These are phyloP conservation scores for Ascochyta lentis DNA, from an alignment of 2,329 filamentous ascomycete genomes.

Conservation along the genomic window DNA sequence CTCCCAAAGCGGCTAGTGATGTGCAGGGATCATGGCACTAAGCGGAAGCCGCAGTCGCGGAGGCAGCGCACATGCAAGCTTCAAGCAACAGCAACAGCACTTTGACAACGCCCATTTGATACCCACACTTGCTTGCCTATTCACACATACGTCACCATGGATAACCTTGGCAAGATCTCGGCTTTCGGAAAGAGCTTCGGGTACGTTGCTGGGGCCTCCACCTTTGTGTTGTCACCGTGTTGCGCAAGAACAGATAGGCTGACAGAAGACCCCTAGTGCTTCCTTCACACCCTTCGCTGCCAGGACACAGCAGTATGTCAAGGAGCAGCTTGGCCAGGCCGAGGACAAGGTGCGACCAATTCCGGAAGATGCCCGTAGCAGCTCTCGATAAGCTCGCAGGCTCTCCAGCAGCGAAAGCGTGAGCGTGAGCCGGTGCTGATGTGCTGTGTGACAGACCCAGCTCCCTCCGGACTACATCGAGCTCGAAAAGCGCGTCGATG, in stretches of 20 bases:
- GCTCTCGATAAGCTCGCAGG: not conserved
- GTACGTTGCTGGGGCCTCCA: constrained; percentile 51
- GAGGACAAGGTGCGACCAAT: constrained; percentile 79
- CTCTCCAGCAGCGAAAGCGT: not conserved
- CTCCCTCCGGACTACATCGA: constrained; percentile 97
- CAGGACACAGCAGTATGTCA: constrained; percentile 95
- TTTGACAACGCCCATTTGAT: constrained; percentile 13
- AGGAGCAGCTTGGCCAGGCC: constrained; percentile 93
- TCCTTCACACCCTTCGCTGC: constrained; percentile 91
- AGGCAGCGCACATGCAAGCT: constrained; percentile 37
- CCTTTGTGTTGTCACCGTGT: constrained; percentile 10
- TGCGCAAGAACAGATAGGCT: constrained; percentile 36
- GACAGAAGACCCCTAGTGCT: constrained; percentile 66
- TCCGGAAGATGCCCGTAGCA: not conserved
- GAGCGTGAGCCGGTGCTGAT: constrained; percentile 28
- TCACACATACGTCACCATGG: constrained; percentile 57
- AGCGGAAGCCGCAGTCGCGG: constrained; percentile 18
- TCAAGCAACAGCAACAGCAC: constrained; percentile 24
- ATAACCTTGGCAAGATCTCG: constrained; percentile 76
- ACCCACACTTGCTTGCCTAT: not conserved
- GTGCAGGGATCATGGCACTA: constrained; percentile 26
- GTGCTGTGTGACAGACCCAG: constrained; percentile 71
- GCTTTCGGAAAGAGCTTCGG: constrained; percentile 75
- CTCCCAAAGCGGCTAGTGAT: constrained; percentile 7
- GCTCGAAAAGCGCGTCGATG: constrained; percentile 98